phyloP scores from a whole-genome alignment of 2,329 filamentous ascomycete genomes.

The Huntiella moniliformis region DNA sequence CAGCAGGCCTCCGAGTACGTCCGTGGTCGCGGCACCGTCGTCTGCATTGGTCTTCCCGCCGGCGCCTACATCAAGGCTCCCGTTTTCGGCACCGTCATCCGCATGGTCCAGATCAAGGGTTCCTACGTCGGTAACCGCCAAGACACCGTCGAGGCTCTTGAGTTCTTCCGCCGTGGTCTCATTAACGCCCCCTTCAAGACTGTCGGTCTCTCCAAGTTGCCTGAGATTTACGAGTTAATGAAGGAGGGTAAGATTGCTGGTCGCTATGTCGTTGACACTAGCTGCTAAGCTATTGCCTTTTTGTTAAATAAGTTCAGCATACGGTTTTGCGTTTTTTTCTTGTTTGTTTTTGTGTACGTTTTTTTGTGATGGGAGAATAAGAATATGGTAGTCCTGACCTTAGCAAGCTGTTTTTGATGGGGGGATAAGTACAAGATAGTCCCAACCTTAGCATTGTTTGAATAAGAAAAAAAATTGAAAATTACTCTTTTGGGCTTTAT shows the following conservation, averaged over 20 bases:
- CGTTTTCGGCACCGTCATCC: slow-evolving; percentile 73
- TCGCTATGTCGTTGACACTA: slow-evolving; percentile 61
- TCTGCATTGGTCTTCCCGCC: slow-evolving; percentile 78
- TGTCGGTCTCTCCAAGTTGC: slow-evolving; percentile 61
- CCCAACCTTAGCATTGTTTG: too few species aligned
- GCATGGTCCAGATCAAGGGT: slow-evolving; percentile 84
- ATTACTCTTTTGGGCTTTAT: too few species aligned
- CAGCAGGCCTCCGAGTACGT: slow-evolving; percentile 85
- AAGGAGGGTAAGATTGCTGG: slow-evolving; percentile 52
- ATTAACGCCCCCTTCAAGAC: slow-evolving; percentile 80
- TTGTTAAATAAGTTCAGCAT: too few species aligned
- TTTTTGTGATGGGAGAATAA: too few species aligned
- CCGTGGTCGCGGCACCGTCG: slow-evolving; percentile 60
- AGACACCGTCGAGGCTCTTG: slow-evolving; percentile 73
- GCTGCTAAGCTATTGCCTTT: slow-evolving; percentile 26
- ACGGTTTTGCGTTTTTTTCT: too few species aligned
- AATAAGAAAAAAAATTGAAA: too few species aligned
- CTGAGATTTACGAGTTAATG: slow-evolving; percentile 64
- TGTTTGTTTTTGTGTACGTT: too few species aligned
- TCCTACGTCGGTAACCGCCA: slow-evolving; percentile 86
- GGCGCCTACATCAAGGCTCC: slow-evolving; percentile 63
- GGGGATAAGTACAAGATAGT: too few species aligned
- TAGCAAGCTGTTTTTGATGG: too few species aligned
- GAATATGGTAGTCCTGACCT: too few species aligned
- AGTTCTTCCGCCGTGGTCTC: slow-evolving; percentile 69